phyloP scores from a whole-genome alignment of 306 rosid genomes.

The Cucumis melo region DNA sequence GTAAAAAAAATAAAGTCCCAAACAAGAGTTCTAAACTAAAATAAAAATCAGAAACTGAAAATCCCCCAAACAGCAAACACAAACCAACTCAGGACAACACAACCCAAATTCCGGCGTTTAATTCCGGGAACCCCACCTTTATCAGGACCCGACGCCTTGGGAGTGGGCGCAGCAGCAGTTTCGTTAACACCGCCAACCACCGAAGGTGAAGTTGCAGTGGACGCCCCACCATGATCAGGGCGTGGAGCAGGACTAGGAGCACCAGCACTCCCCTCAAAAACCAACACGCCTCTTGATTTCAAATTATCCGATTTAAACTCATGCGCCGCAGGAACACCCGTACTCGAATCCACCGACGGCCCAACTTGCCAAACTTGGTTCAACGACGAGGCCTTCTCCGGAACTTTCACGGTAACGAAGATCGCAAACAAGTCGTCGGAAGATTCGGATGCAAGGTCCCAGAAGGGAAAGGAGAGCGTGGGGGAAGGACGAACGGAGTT shows the following conservation, averaged over 20 bases:
- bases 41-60: not conserved
- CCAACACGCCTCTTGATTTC: not conserved
- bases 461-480: constrained; percentile 12
- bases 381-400: constrained; percentile 16
- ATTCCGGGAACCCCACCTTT: not conserved
- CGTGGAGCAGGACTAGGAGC: not conserved
- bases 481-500: not conserved
- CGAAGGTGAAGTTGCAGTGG: not conserved
- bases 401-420: constrained; percentile 29
- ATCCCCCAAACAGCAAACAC: not conserved
- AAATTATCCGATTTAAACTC: not conserved
- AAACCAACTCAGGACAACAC: not conserved
- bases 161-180: not conserved
- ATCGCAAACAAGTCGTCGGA: constrained; percentile 11
- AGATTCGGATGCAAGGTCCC: constrained; percentile 11
- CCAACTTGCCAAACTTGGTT: constrained; percentile 71
- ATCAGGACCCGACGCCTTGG: not conserved
- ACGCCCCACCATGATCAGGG: not conserved
- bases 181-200: not conserved
- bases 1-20: not conserved
- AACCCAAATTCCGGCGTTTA: not conserved
- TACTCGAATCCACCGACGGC: not conserved
- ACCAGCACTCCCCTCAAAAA: not conserved
- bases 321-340: not conserved
- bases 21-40: not conserved